Base-by-base conservation (phyloP, 768 basidiomycete genomes). In the Lanmaoa pseudosensibilis region DNA sequence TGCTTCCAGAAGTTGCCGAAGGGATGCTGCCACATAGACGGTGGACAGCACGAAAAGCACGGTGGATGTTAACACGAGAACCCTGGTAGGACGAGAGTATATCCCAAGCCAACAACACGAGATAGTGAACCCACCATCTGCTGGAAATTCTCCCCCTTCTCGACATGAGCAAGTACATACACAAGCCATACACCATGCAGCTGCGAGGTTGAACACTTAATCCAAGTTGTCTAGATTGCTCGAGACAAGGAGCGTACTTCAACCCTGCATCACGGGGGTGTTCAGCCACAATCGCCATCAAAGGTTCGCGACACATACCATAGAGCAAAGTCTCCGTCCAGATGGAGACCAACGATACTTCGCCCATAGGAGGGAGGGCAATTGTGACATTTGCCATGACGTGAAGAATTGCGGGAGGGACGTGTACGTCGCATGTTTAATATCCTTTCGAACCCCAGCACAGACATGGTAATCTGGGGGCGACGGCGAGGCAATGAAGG, bases 241-340 rank as follows among this genome's bases (percentile, higher is more conserved):
- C 8, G 21, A 13, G 33, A 38, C 2, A 18, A 30, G 37, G 18
- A 19, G 6, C 60, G 8, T 49, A 61, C 60, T 61, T 61, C 18
- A 50, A 13, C 18, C 60, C 59, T 61, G n/a, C 2, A 2, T 18
- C 18, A 3, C 33, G 38, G 34, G 18, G 5, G 4, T 7, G 5
- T 51, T 54, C n/a, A 60, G 34, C 21, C 12, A 30, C 3, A 19
- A 15, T 38, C 34, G 7, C 51, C 7, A 36, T 1, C 4, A 3
- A 33, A 33, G 1, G 25, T 21, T 44, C 11, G 9, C 9, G n/a
- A 32, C 12, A 39, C 61, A 12, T 39, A 63, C 62, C 62, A 50
- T 63, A 63, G 11, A 63, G 62, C 19, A 63, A 2, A 12, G 62
- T 63, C 10, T 44, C 62, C 41, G 59, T 55, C 62, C 62, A 63